Evolutionary conservation across 345 rosid genomes (phyloP).

Genomic region (Aquilaria sinensis): DNA sequence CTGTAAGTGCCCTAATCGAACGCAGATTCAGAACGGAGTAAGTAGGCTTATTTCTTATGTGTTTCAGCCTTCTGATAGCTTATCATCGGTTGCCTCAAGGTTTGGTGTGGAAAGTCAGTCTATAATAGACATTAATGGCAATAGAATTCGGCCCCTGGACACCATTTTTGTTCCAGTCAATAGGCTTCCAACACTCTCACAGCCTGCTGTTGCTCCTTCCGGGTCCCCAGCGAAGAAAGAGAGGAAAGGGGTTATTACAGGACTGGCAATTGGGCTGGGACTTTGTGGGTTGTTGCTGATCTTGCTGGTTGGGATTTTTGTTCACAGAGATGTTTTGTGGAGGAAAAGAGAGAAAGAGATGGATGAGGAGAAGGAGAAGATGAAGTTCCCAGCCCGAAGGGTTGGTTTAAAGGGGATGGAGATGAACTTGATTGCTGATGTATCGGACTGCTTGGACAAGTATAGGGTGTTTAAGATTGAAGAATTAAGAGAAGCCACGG

Average conservation of each 20-base stretch:
- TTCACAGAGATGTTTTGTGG: constrained; percentile 21
- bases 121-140: constrained; percentile 39
- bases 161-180: constrained; percentile 52
- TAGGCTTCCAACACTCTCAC: constrained; percentile 37
- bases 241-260: constrained; percentile 38
- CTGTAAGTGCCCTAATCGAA: constrained; percentile 56
- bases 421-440: constrained; percentile 54
- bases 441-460: constrained; percentile 67
- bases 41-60: constrained; percentile 55
- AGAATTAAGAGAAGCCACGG: constrained; percentile 53
- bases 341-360: constrained; percentile 17
- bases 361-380: constrained; percentile 24
- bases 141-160: constrained; percentile 21
- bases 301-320: constrained; percentile 18
- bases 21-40: constrained; percentile 21
- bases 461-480: constrained; percentile 57
- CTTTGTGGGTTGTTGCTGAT: constrained; percentile 29
- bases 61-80: constrained; percentile 51
- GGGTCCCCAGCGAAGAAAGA: constrained; percentile 20
- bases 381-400: constrained; percentile 11
- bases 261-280: constrained; percentile 49
- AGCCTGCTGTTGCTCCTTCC: constrained; percentile 26
- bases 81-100: constrained; percentile 42
- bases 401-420: constrained; percentile 26
- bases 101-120: constrained; percentile 35